Evolutionary conservation across 768 basidiomycete genomes (phyloP).

Genomic region (Dictyophora rubrovolvata): DNA sequence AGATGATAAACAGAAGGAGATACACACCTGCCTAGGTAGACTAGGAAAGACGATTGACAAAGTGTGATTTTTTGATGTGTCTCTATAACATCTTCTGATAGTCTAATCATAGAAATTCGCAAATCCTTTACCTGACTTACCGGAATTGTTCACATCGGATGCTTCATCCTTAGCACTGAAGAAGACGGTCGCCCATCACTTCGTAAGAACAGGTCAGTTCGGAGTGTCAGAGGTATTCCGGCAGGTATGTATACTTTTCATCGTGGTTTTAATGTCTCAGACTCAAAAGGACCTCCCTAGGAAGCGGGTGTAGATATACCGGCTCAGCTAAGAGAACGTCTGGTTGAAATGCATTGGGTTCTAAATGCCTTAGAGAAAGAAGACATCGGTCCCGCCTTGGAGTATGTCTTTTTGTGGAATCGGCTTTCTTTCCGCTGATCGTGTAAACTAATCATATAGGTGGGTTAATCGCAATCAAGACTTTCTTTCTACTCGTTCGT

Average conservation of each 20-base stretch:
- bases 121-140: constrained; percentile 56
- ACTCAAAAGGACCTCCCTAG: constrained; percentile 25
- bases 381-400: constrained; percentile 69
- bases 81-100: constrained; percentile 9
- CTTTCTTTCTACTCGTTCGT: constrained; percentile 61
- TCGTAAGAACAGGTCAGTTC: constrained; percentile 75
- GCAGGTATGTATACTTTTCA: constrained; percentile 35
- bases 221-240: constrained; percentile 67
- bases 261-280: constrained; percentile 1
- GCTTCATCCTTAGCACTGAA: constrained; percentile 54
- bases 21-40: constrained; percentile 64
- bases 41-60: constrained; percentile 88
- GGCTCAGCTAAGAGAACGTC: constrained; percentile 39
- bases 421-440: neutral
- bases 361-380: constrained; percentile 53
- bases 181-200: constrained; percentile 61
- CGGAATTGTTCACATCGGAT: constrained; percentile 54
- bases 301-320: constrained; percentile 57
- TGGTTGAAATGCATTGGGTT: constrained; percentile 63
- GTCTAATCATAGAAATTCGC: constrained; percentile 30
- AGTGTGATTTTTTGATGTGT: constrained; percentile 33
- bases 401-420: constrained; percentile 33
- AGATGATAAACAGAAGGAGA: constrained; percentile 82
- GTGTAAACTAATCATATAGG: constrained; percentile 29
- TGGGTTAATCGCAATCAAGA: constrained; percentile 63